Evolutionary conservation across 177 flowering plant species (phyloP).

Genomic region (Telopea speciosissima): DNA sequence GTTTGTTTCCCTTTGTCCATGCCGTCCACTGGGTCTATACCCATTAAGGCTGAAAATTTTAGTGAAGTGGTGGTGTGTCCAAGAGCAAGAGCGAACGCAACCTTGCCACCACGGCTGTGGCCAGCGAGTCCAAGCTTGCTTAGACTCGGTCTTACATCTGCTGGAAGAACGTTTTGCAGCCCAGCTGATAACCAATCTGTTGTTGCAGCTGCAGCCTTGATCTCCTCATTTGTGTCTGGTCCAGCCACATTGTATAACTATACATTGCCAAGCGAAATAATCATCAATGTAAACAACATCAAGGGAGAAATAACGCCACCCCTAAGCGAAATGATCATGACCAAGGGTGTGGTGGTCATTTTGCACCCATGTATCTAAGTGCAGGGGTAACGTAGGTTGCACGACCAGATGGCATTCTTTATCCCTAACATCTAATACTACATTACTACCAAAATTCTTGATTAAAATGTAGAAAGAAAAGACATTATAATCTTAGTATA

Average conservation of each 20-base stretch:
- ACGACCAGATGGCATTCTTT: no score
- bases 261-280: not conserved
- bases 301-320: no score
- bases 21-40: conserved; percentile 96
- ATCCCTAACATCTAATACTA: no score
- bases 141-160: conserved; percentile 41
- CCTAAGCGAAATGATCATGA: no score
- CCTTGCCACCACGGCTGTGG: conserved; percentile 90
- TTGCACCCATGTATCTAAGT: no score
- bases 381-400: no score
- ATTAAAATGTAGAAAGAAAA: no score
- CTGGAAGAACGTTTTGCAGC: conserved; percentile 45
- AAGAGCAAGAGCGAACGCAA: conserved; percentile 67
- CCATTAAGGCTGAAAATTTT: conserved; percentile 66
- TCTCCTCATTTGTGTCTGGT: conserved; percentile 58
- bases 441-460: no score
- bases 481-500: no score
- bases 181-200: conserved; percentile 63
- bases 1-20: conserved; percentile 72
- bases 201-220: conserved; percentile 44
- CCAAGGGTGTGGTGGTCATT: no score
- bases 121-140: conserved; percentile 60
- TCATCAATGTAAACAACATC: no score
- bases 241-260: conserved; percentile 69
- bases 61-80: conserved; percentile 21